Base-by-base conservation (phyloP, 2,329 filamentous ascomycete species). In the Colletotrichum tropicale region DNA sequence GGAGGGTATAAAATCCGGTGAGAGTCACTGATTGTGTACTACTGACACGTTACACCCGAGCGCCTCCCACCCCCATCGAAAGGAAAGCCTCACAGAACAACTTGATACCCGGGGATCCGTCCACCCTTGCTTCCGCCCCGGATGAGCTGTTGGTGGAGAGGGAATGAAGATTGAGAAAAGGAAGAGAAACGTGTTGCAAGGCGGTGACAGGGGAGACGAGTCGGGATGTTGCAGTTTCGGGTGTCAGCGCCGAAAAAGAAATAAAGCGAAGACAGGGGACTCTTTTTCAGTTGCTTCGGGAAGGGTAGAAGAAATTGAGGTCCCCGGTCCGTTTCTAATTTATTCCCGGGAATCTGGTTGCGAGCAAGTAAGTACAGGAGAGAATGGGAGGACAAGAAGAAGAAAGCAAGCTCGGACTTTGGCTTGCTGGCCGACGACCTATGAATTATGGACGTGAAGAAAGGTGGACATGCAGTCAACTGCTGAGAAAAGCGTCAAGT, bases 291-390 rank as follows among this genome's bases (percentile, higher is more conserved):
- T 62, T 74, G 64, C 62, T 62, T 70, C 30, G 48, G 21, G 69
- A 70, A n/a, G 56, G 36, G n/a, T 16, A 55, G 34, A 30, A 60
- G 18, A 61, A 48, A 61, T 34, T 21, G 62, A 56, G n/a, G 69
- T 21, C 60, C 60, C 38, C 36, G 58, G 28, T 55, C 48, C n/a
- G 28, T 36, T n/a, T 58, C 55, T 24, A 34, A 43, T 32, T 16
- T 34, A 62, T 65, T 75, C 73, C 73, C 73, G 62, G 58, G 56
- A 73, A 73, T 75, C 56, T 55, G 64, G 70, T 73, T 72, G 61
- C 64, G 26, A 26, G 38, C 55, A 30, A 61, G n/a, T 12, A 36
- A 65, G 58, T 32, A 48, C n/a, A 34, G 26, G 60, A 16, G 60
- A 36, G 60, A 38, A 34, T 21, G 43, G 43, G 43, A 48, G 61